phyloP scores from a whole-genome alignment of 345 rosid species.

The Eucalyptus regnans region DNA sequence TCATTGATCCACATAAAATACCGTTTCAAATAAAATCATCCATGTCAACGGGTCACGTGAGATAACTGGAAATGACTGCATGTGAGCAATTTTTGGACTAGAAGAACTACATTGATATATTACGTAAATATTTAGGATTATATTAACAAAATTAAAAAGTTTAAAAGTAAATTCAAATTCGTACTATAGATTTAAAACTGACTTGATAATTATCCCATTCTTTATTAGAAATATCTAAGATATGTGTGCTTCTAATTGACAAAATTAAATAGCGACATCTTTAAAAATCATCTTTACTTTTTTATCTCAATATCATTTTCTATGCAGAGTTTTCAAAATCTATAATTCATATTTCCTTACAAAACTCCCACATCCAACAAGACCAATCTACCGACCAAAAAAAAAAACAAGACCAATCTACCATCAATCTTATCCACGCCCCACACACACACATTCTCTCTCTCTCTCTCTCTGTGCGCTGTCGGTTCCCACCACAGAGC shows the following conservation, averaged over 20 bases:
- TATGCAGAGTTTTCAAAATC: background rate
- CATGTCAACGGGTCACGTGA: fast-evolving
- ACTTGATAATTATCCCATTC: background rate
- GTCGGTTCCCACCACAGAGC: background rate
- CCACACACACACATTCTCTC: background rate
- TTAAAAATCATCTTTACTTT: background rate
- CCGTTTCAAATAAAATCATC: background rate
- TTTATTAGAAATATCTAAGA: background rate
- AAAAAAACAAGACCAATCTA: background rate
- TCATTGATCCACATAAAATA: fast-evolving
- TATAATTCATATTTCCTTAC: background rate
- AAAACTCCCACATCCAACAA: background rate
- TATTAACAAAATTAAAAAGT: background rate
- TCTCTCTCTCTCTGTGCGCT: background rate
- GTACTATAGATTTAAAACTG: background rate
- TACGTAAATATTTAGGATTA: fast-evolving
- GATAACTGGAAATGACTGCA: background rate
- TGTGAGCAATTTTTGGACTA: fast-evolving
- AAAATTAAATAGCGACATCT: background rate
- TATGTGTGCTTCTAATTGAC: background rate
- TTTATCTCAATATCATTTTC: background rate
- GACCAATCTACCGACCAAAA: background rate
- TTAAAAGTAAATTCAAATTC: fast-evolving
- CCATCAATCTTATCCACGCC: background rate
- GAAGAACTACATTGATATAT: no score